phyloP scores from a whole-genome alignment of 2,329 filamentous ascomycete genomes.

The Moelleriella libera region DNA sequence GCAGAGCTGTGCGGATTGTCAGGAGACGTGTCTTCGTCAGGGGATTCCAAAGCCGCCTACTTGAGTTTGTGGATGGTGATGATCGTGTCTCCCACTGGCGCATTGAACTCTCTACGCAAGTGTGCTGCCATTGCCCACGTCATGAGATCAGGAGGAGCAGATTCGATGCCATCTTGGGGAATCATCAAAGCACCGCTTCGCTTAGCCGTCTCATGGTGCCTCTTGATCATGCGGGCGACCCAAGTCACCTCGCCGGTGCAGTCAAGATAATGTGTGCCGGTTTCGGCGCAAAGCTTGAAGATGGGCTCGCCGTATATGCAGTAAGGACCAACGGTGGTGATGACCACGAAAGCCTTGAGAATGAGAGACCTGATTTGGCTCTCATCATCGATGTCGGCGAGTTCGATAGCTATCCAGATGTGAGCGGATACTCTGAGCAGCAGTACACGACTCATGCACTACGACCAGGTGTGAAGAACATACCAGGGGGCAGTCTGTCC shows the following conservation, averaged over 20 bases:
- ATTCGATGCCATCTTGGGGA: constrained; percentile 48
- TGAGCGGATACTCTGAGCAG: too few species aligned
- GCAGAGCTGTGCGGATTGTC: constrained; percentile 9
- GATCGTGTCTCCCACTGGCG: constrained; percentile 37
- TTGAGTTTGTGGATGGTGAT: constrained; percentile 30
- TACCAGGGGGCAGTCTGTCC: constrained; percentile 59
- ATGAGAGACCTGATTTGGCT: constrained; percentile 31
- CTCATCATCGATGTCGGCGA: constrained; percentile 31
- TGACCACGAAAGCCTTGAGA: constrained; percentile 40
- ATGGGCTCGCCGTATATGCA: constrained; percentile 39
- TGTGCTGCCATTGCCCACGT: constrained; percentile 37
- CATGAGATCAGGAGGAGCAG: constrained; percentile 44
- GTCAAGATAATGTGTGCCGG: constrained; percentile 51
- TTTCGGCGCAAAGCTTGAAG: constrained; percentile 46
- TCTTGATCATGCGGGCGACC: constrained; percentile 43
- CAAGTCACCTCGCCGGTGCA: constrained; percentile 47
- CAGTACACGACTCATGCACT: too few species aligned
- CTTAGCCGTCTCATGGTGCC: constrained; percentile 39
- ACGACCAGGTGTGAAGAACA: constrained; percentile 6
- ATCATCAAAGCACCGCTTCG: constrained; percentile 43
- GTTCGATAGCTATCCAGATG: constrained; percentile 30
- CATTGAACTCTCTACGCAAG: constrained; percentile 33
- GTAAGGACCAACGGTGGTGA: constrained; percentile 48
- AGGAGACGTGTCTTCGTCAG: not conserved
- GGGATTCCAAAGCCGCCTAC: constrained; percentile 10